A percentile compares a stretch with the other conserved stretches of the same genome.
Evolutionary conservation across 371 early-diverging fungal genomes (phyloP).

Genomic region (Lichtheimia corymbifera): DNA sequence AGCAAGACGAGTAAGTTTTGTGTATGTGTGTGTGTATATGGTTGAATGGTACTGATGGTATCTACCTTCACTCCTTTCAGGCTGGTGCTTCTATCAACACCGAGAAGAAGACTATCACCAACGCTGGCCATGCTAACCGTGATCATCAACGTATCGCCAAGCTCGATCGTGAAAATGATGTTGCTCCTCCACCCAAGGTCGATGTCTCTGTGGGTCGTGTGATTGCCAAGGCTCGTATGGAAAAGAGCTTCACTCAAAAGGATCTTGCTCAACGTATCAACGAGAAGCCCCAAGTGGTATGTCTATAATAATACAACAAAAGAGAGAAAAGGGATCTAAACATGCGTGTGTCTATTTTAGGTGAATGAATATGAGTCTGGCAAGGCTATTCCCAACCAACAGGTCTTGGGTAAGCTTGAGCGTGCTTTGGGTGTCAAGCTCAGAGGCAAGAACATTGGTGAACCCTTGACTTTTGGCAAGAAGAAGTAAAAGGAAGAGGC

Average conservation of each 20-base stretch:
- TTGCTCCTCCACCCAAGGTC: constrained; percentile 73
- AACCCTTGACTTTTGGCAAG: constrained; percentile 69
- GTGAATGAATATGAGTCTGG: constrained; percentile 91
- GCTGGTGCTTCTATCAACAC: constrained; percentile 72
- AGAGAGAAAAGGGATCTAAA: background rate
- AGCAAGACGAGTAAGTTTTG: constrained; percentile 66
- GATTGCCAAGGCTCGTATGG: constrained; percentile 81
- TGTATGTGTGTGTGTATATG: background rate
- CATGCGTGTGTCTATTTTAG: constrained; percentile 13
- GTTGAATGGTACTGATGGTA: background rate
- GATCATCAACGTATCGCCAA: constrained; percentile 83
- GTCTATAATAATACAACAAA: background rate
- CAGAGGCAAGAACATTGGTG: constrained; percentile 85
- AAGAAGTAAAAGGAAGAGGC: constrained; percentile 47
- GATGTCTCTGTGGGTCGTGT: constrained; percentile 81
- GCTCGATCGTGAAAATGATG: constrained; percentile 89
- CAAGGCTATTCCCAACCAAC: constrained; percentile 90
- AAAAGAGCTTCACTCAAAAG: constrained; percentile 85
- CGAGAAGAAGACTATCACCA: constrained; percentile 73
- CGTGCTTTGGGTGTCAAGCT: constrained; percentile 89
- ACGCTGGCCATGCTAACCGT: constrained; percentile 72
- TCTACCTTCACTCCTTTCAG: too few relatives aligned
- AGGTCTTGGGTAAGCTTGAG: constrained; percentile 89
- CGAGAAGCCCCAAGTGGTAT: constrained; percentile 80
- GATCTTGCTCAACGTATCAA: constrained; percentile 83